phyloP scores from a whole-genome alignment of 768 basidiomycete species.

The Auriscalpium orientale region DNA sequence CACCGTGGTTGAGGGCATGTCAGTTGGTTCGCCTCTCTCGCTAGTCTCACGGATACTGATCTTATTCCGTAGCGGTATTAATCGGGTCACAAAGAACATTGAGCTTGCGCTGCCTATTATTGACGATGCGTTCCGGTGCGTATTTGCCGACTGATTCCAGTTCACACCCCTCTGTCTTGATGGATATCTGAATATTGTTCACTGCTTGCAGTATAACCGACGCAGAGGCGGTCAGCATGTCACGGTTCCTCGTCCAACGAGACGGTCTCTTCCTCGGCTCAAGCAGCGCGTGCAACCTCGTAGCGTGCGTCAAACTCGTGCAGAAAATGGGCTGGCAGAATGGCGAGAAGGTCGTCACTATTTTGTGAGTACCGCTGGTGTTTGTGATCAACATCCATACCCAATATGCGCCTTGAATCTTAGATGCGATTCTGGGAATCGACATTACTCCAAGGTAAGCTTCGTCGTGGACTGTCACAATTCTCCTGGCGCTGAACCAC shows the following conservation, averaged over 20 bases:
- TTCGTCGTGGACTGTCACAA: neutral
- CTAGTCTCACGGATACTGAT: neutral
- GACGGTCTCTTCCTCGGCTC: constrained; percentile 96
- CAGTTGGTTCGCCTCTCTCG: constrained; percentile 17
- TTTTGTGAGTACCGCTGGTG: constrained; percentile 50
- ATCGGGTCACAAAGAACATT: constrained; percentile 87
- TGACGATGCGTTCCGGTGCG: constrained; percentile 80
- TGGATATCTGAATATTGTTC: neutral
- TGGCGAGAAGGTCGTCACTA: constrained; percentile 74
- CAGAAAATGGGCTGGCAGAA: constrained; percentile 61
- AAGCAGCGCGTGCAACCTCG: constrained; percentile 91
- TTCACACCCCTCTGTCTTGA: no score
- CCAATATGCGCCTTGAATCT: constrained; percentile 26
- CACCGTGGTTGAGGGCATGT: constrained; percentile 93
- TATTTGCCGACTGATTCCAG: constrained; percentile 4
- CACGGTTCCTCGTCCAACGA: constrained; percentile 80
- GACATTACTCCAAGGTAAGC: constrained; percentile 88
- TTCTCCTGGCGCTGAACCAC: neutral
- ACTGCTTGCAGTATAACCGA: constrained; percentile 68
- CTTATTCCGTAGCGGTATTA: constrained; percentile 63
- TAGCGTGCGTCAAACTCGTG: constrained; percentile 81
- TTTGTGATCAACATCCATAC: neutral
- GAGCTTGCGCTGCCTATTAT: constrained; percentile 77
- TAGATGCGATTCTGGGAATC: constrained; percentile 75
- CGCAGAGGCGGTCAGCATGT: constrained; percentile 92